Base-by-base conservation (phyloP, 2,329 filamentous ascomycete genomes). In the Cladobotryum mycophilum region DNA sequence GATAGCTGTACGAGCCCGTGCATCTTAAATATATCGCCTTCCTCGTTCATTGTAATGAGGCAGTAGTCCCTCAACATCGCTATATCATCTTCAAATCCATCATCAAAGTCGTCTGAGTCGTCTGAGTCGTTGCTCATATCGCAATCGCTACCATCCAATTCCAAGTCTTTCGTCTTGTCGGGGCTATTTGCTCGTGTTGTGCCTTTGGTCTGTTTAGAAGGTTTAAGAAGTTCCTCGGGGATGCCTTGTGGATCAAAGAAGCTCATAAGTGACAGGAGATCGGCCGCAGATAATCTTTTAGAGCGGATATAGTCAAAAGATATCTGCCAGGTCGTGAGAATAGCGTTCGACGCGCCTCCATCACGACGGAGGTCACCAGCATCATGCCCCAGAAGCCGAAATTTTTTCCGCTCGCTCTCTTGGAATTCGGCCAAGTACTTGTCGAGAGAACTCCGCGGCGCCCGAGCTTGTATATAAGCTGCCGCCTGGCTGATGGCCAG, bases 341-440 rank as follows among this genome's bases (percentile, higher is more conserved):
- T 30, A 30, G 25, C 25, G 12, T 40, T 40, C 37, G 37, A 40
- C 9, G 37, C 37, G 17, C n/a, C 37, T 40, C 37, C 37, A 40
- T 40, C 37, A 2, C 37, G 37, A n/a, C 37, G 37, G 6, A 40
- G 37, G 12, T 40, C 37, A n/a, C 37, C 37, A 14, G 37, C 37
- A 18, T 40, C 37, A 40, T 40, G 14, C 9, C 17, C 37, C 37
- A 40, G 9, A 4, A 40, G 37, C 13, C 17, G 37, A 9, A 18
- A n/a, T 18, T 18, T 40, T 6, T 30, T 30, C 25, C 25, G 25
- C 25, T 30, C 25, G 41, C 41, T 18, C 13, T 11, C 41, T 42
- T 22, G 57, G 51, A 75, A 68, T 2, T 66, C 51, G 4, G 61
- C 47, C 2, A 76, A 51, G 49, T 78, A 79, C 15, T 61, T 54